These are phyloP conservation scores for Rhodomyrtus tomentosa DNA, from an alignment of 345 rosid species.

Conservation along the genomic window DNA sequence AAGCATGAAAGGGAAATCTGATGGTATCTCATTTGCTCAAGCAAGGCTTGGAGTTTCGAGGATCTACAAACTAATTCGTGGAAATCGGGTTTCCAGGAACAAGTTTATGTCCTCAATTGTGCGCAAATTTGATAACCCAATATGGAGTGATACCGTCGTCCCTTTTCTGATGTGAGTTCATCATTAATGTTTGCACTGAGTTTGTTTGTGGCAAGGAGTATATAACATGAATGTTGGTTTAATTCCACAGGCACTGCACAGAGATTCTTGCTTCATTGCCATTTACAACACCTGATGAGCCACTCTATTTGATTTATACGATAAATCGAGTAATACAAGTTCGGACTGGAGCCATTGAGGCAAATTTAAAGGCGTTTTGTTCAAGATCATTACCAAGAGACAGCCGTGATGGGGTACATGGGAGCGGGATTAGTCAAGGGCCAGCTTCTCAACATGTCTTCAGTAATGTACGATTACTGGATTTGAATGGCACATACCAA, in stretches of 20 bases:
- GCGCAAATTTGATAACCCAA: slow-evolving; percentile 89
- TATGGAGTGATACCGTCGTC: slow-evolving; percentile 49
- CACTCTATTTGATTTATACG: slow-evolving; percentile 80
- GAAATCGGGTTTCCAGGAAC: slow-evolving; percentile 81
- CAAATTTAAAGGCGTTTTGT: slow-evolving; percentile 73
- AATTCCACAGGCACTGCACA: slow-evolving; percentile 77
- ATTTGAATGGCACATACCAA: slow-evolving; percentile 43
- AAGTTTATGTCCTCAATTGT: slow-evolving; percentile 95
- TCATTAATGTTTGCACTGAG: not conserved
- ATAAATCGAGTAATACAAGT: slow-evolving; percentile 93
- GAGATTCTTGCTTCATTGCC: slow-evolving; percentile 93
- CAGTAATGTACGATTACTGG: slow-evolving; percentile 19
- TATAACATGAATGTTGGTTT: slow-evolving; percentile 3
- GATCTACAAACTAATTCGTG: slow-evolving; percentile 95
- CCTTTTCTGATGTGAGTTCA: slow-evolving; percentile 76
- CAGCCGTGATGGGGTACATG: slow-evolving; percentile 18
- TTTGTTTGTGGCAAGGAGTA: not conserved
- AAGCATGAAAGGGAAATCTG: slow-evolving; percentile 52
- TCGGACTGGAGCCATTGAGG: slow-evolving; percentile 87
- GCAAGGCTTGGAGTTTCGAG: slow-evolving; percentile 95
- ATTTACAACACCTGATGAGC: slow-evolving; percentile 93
- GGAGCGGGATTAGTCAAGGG: slow-evolving; percentile 39
- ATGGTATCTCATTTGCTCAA: slow-evolving; percentile 57
- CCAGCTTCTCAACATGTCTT: not conserved
- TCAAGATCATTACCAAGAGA: slow-evolving; percentile 42